Percentiles rank a stretch among this genome's conserved stretches.
phyloP scores from a whole-genome alignment of 1,139 yeast genomes.

The Magnusiomyces tetraspermus region DNA sequence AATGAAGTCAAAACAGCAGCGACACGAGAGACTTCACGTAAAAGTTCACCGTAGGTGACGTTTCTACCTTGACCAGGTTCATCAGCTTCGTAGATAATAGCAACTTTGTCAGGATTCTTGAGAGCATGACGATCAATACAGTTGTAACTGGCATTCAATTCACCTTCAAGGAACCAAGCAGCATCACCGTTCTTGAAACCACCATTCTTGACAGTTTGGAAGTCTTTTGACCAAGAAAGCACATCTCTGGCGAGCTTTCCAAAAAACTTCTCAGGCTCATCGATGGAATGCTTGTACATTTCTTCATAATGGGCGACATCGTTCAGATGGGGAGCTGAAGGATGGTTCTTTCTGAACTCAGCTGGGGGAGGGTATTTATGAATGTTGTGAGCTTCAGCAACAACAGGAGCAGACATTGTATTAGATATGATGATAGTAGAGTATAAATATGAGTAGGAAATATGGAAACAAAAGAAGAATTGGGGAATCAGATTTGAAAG shows the following conservation, averaged over 20 bases:
- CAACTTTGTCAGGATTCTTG: conserved; percentile 71
- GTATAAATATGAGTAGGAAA: background rate
- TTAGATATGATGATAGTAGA: background rate
- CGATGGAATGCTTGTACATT: conserved; percentile 67
- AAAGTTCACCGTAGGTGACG: conserved; percentile 77
- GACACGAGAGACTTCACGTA: conserved; percentile 76
- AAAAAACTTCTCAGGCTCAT: conserved; percentile 75
- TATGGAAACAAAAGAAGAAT: no score
- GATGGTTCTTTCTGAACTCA: conserved; percentile 40
- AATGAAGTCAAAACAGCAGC: conserved; percentile 79
- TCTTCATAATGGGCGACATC: conserved; percentile 59
- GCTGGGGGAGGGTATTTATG: conserved; percentile 41
- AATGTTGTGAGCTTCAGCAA: conserved; percentile 26
- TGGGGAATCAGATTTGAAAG: no score
- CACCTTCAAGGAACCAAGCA: conserved; percentile 92
- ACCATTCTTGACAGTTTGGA: conserved; percentile 59
- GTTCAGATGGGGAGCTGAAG: conserved; percentile 32
- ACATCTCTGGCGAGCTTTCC: conserved; percentile 73
- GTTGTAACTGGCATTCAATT: conserved; percentile 87
- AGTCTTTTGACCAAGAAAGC: conserved; percentile 78
- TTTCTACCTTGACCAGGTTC: conserved; percentile 62
- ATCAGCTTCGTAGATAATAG: conserved; percentile 92
- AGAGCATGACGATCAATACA: conserved; percentile 96
- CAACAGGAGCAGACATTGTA: conserved; percentile 17
- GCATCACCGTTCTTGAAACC: conserved; percentile 69